Evolutionary conservation across 257 asterid genomes (phyloP), one percentile per base, ranked within the genome.

Genomic region (Salvia rosmarinus): DNA sequence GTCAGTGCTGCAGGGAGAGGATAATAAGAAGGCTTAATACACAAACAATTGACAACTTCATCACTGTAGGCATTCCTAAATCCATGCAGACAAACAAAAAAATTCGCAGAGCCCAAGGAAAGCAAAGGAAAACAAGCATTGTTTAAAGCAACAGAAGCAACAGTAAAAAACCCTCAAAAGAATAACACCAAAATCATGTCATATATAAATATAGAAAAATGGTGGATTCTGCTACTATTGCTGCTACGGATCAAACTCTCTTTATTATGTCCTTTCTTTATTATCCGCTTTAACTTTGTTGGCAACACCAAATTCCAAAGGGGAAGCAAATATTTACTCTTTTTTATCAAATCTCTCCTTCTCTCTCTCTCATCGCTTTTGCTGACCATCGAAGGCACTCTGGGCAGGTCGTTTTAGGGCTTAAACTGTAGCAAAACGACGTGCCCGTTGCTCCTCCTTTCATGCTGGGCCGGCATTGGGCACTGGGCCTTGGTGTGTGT

Each of bases 381-480:
- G 71, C 70, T 70, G 77, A 72, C 81, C 79, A 50, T 5, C n/a
- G 74, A 68, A 68, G 84, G 50, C 61, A n/a, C 77, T 60, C 77
- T 61, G 81, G 85, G 80, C 84, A 83, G 8, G 88, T 89, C 87
- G 87, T 86, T 85, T 87, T 73, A 74, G 30, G 74, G 56, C 4
- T 59, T 43, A 30, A 56, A 43, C 49, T 42, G 19, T 12, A 16
- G 37, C 42, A 78, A 87, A 91, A 81, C 87, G 87, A 77, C 91
- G 49, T 72, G 81, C 87, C 84, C 73, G 56, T 47, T 78, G 77
- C 79, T 81, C 81, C 49, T 50, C 59, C 70, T 70, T 37, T 67
- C 76, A 66, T 64, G 80, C 70, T 65, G 83, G 91, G 75, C 77
- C 81, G 70, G 78, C 80, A 78, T 82, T 76, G 82, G 78, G 83